Percentiles rank a stretch among this genome's conserved stretches.
phyloP scores from a whole-genome alignment of 2,329 filamentous ascomycete genomes.

The Grosmannia huntii region DNA sequence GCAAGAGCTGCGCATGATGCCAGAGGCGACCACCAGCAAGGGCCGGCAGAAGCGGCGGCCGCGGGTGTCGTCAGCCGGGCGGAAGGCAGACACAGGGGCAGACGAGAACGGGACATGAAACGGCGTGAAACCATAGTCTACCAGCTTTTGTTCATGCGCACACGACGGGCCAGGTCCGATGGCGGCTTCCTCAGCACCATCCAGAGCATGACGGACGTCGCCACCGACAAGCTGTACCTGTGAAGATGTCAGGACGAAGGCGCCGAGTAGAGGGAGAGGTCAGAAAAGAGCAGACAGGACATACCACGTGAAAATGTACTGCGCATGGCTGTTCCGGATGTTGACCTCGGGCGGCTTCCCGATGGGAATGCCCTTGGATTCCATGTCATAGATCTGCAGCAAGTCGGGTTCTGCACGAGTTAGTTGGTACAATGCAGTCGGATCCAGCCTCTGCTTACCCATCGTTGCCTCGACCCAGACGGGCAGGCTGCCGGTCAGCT shows the following conservation, averaged over 20 bases:
- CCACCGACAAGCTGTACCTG: constrained; percentile 76
- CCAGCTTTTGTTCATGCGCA: constrained; percentile 67
- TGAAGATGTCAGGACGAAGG: constrained; percentile 2
- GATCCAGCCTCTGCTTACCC: constrained; percentile 42
- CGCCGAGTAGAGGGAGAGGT: background rate
- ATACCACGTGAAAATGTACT: constrained; percentile 99
- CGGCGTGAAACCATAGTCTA: constrained; percentile 24
- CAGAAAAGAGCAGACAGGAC: constrained; percentile 22
- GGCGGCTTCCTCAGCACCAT: constrained; percentile 86
- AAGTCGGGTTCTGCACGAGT: constrained; percentile 56
- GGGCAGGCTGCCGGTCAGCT: constrained; percentile 64
- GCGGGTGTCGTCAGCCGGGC: background rate
- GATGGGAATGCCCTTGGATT: constrained; percentile 75
- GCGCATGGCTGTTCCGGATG: constrained; percentile 87
- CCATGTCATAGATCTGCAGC: constrained; percentile 60
- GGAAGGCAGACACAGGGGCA: constrained; percentile 6
- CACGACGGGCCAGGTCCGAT: constrained; percentile 56
- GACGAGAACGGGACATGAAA: constrained; percentile 4
- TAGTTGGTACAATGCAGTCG: background rate
- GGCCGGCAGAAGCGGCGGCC: constrained; percentile 19
- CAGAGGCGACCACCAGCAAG: constrained; percentile 37
- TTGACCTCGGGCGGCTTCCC: constrained; percentile 82
- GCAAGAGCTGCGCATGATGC: constrained; percentile 66
- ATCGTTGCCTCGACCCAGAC: constrained; percentile 96
- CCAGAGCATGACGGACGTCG: constrained; percentile 91